Conservation (phyloP, 257 asterid genomes). For the Capsicum rhomboideum region DNA sequence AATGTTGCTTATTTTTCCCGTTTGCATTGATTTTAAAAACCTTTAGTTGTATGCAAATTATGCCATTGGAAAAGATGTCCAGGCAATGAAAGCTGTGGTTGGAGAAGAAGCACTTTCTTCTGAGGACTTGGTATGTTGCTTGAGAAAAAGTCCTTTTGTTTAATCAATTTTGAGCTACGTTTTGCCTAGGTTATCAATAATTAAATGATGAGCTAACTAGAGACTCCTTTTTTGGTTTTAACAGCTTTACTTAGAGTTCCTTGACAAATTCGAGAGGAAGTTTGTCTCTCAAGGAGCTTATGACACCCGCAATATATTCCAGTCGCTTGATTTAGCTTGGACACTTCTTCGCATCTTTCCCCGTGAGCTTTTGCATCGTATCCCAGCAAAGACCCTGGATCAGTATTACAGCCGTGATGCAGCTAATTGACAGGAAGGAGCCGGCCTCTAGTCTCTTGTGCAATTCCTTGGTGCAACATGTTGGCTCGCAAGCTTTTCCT, state of each 20-base stretch:
- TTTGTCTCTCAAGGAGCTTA: constrained; percentile 76
- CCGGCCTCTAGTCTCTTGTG: not conserved
- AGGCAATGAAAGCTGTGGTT: constrained; percentile 87
- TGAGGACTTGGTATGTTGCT: constrained; percentile 61
- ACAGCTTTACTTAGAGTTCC: constrained; percentile 77
- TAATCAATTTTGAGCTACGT: not conserved
- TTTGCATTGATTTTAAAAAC: not conserved
- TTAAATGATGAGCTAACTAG: constrained; percentile 3
- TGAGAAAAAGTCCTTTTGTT: not conserved
- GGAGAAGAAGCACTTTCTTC: constrained; percentile 92
- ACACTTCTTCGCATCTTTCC: constrained; percentile 97
- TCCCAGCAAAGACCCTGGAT: constrained; percentile 95
- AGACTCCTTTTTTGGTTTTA: not conserved
- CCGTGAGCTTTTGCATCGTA: constrained; percentile 94
- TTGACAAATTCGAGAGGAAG: constrained; percentile 80
- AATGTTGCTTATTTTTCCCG: not conserved
- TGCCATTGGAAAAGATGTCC: constrained; percentile 84
- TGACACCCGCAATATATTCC: constrained; percentile 81
- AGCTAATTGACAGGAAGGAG: constrained; percentile 30
- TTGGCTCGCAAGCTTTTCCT: not conserved
- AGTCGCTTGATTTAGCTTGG: constrained; percentile 97
- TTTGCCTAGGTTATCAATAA: not conserved
- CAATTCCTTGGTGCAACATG: not conserved
- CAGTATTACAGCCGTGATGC: constrained; percentile 85
- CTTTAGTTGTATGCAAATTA: constrained; percentile 66